Conservation (phyloP, 768 basidiomycete species). For the Mycena pura region DNA sequence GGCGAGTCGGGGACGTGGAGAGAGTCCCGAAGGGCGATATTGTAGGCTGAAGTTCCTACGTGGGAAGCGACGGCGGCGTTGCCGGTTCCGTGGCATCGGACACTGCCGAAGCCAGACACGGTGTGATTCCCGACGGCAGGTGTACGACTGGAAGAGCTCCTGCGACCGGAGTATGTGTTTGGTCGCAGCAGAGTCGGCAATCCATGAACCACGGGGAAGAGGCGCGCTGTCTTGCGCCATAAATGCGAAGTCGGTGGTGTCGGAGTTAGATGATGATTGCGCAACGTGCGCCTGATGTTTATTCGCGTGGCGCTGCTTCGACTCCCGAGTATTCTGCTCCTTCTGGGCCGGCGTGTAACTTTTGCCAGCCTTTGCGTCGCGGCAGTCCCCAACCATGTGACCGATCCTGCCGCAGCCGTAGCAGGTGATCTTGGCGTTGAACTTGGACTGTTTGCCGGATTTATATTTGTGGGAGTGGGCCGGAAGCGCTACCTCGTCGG, state of each 20-base stretch:
- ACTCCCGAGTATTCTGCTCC: constrained; percentile 1
- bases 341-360: constrained; percentile 10
- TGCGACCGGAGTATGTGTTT: not conserved
- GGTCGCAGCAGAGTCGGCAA: constrained; percentile 8
- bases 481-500: constrained; percentile 12
- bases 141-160: not conserved
- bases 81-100: constrained; percentile 13
- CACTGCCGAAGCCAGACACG: constrained; percentile 10
- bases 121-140: not conserved
- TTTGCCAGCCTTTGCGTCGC: constrained; percentile 7
- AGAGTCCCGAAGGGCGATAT: not conserved
- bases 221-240: not conserved
- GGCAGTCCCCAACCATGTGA: constrained; percentile 15
- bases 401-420: constrained; percentile 18
- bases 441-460: constrained; percentile 3
- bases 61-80: constrained; percentile 8
- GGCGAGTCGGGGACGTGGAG: constrained; percentile 19
- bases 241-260: not conserved
- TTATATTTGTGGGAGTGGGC: constrained; percentile 2
- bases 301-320: not conserved
- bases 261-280: not conserved
- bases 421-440: constrained; percentile 13
- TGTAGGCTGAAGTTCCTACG: constrained; percentile 4
- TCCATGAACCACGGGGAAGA: not conserved
- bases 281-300: constrained; percentile 4